Percentiles rank a stretch among this genome's conserved stretches.
These are phyloP conservation scores for Penium margaritaceum DNA, from an alignment of 139 green algal species.

Conservation along the genomic window DNA sequence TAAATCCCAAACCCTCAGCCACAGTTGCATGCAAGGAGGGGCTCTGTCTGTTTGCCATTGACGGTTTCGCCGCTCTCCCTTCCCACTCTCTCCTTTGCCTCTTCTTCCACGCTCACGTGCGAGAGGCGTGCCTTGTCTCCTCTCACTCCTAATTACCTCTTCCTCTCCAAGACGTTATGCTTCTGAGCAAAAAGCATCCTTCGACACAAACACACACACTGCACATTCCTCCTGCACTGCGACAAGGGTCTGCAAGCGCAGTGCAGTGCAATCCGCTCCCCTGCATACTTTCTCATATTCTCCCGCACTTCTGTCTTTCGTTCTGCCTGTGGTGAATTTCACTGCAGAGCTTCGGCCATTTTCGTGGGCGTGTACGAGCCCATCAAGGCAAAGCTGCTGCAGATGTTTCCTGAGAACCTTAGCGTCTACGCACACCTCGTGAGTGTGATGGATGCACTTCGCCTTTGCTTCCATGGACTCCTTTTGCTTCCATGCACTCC, in stretches of 20 bases:
- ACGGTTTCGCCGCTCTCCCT: neutral
- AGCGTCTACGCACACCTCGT: slow-evolving; percentile 25
- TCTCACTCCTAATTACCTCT: neutral
- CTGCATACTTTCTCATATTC: neutral
- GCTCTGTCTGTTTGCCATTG: neutral
- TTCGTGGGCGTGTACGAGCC: slow-evolving; percentile 51
- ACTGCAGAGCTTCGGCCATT: slow-evolving; percentile 38
- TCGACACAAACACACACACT: no score
- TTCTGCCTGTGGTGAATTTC: neutral
- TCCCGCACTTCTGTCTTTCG: neutral
- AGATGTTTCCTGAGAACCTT: slow-evolving; percentile 13
- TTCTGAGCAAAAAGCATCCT: neutral
- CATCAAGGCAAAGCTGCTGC: slow-evolving; percentile 45
- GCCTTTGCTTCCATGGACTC: no score
- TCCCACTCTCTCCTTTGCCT: neutral
- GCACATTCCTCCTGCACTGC: no score
- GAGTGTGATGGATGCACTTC: no score
- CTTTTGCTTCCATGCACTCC: no score
- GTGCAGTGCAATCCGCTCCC: neutral
- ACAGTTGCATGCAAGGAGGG: no score
- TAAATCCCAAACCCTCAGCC: neutral
- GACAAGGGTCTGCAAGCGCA: neutral
- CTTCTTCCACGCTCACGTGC: neutral
- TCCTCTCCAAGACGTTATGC: neutral
- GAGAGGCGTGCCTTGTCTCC: neutral